These are phyloP conservation scores for Pseudogymnoascus sp. DNA, from an alignment of 2,329 filamentous ascomycete species.

Conservation along the genomic window DNA sequence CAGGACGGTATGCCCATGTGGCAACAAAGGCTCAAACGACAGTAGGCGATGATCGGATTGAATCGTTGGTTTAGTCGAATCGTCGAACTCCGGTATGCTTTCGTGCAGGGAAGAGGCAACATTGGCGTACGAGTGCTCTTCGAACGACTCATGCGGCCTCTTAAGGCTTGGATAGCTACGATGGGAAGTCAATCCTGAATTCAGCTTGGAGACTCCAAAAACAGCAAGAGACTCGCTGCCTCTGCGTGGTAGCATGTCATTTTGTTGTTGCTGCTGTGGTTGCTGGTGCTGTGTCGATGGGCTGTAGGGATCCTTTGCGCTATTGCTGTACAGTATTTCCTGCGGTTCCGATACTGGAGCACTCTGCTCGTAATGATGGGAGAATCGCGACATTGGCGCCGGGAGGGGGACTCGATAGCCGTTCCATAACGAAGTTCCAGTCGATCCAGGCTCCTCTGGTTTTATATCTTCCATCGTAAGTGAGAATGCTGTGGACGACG, in stretches of 20 bases:
- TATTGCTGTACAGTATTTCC: neutral
- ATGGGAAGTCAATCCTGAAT: conserved; percentile 23
- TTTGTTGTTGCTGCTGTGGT: neutral
- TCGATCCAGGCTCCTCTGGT: conserved; percentile 6
- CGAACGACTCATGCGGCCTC: conserved; percentile 26
- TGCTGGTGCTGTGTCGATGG: neutral
- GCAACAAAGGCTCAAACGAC: conserved; percentile 27
- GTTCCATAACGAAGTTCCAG: neutral
- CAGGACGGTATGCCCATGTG: conserved; percentile 41
- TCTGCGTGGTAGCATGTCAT: neutral
- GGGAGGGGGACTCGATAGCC: conserved; percentile 6
- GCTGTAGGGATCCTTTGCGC: neutral
- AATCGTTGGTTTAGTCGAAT: conserved; percentile 27
- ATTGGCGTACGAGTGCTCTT: conserved; percentile 27
- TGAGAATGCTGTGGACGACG: conserved; percentile 9
- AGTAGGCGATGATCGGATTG: conserved; percentile 31
- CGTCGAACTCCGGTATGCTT: conserved; percentile 22
- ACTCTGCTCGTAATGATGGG: conserved; percentile 5
- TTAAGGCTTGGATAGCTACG: conserved; percentile 32
- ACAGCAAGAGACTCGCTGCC: conserved; percentile 5
- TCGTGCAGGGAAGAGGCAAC: conserved; percentile 27
- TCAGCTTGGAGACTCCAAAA: neutral
- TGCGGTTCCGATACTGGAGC: conserved; percentile 3
- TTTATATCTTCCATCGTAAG: conserved; percentile 14
- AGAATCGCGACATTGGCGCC: conserved; percentile 1